A percentile compares a stretch with the other conserved stretches of the same genome.
Conservation (phyloP, 78 protist genomes). For the Emiliania huxleyi region DNA sequence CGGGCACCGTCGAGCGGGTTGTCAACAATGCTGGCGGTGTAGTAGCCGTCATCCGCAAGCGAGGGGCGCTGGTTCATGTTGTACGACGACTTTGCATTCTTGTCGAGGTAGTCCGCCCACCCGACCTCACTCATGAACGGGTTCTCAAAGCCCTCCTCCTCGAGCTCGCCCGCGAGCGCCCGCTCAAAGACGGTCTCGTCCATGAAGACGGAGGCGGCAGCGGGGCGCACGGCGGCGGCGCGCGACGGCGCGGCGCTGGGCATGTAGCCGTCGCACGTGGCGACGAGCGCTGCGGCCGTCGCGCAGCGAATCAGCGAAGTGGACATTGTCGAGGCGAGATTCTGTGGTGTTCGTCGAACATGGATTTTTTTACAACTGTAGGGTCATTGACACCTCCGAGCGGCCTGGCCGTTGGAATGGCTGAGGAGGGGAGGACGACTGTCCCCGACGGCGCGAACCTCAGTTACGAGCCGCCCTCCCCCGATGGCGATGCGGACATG, state of each 20-base stretch:
- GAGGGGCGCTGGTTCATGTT: slow-evolving; percentile 21
- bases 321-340: too few species aligned
- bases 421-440: too few species aligned
- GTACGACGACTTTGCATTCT: neutral
- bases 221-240: neutral
- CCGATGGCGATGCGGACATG: too few species aligned
- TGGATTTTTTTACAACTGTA: too few species aligned
- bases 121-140: neutral
- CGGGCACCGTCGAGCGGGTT: slow-evolving; percentile 12
- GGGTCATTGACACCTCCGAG: too few species aligned
- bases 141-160: slow-evolving; percentile 17
- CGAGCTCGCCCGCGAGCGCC: slow-evolving; percentile 24
- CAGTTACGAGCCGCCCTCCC: too few species aligned
- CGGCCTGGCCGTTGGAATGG: too few species aligned
- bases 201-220: neutral
- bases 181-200: neutral
- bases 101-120: neutral
- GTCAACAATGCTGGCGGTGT: neutral
- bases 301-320: neutral
- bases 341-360: too few species aligned
- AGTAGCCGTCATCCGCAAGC: neutral
- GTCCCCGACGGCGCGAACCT: too few species aligned
- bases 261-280: neutral
- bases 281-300: too few species aligned
- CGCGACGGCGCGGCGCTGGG: neutral